Evolutionary conservation across 106 monocot species (phyloP), one percentile per base, ranked within the genome.

Genomic region (Phalaenopsis aphrodite): DNA sequence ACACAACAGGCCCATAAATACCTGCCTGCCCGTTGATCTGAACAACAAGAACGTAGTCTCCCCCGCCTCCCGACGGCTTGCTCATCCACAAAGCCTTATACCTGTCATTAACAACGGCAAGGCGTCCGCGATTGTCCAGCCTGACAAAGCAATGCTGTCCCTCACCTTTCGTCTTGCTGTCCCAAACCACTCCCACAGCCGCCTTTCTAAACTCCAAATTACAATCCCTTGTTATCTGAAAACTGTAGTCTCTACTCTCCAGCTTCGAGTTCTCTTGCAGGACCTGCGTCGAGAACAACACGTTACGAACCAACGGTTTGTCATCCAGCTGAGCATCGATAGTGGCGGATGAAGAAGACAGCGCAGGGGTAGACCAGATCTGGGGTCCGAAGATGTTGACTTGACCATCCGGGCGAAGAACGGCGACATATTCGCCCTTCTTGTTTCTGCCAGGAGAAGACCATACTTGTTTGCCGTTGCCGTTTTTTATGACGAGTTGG

Each of bases 141-240:
- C 84, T 80, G 46, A 68, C 4, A 10, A 84, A 80, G 80, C 84
- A 84, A 18, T 80, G 10, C 52, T 41, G 14, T 41, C 79, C 80
- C 41, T 84, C 65, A 0, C 76, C 76, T 16, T 37, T 21, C 2
- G 76, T 75, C 76, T 23, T 9, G 30, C 58, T 52, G 9, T 48
- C 9, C 48, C 48, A 48, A 75, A 65, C 5, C 9, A 30, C 30
- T 30, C 30, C 30, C 30, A 30, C 30, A 30, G 30, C 30, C 30
- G 30, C 30, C 30, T 30, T 30, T 30, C 30, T 30, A 30, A 30
- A 30, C 30, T 30, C 30, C 30, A 30, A 30, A 30, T 30, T 30
- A 30, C 30, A 30, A 30, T 30, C 30, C 30, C 30, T 0, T 30
- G 30, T 30, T 30, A 30, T 30, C 30, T 30, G 0, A 30, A 30